Conservation (phyloP, 2,329 filamentous ascomycete species). For the Ophiostoma sp. region DNA sequence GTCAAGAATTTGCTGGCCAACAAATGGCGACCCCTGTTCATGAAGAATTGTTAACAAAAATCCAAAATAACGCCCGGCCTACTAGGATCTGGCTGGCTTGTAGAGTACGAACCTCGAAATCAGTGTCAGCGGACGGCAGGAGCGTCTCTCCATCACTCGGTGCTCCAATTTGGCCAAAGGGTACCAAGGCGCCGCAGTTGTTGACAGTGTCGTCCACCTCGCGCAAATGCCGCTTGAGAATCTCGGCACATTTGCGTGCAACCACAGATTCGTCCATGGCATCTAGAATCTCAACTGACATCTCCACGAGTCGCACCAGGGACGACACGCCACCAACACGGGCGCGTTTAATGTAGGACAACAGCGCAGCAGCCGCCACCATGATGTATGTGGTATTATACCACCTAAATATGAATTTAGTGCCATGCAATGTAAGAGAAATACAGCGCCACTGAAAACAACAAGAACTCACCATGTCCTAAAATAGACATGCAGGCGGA, state of each 20-base stretch:
- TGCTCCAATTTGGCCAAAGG: background rate
- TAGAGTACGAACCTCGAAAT: background rate
- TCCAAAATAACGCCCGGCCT: no score
- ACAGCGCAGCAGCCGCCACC: background rate
- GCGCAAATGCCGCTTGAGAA: background rate
- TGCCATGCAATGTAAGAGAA: no score
- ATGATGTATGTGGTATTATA: background rate
- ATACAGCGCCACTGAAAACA: background rate
- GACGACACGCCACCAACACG: background rate
- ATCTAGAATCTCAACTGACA: background rate
- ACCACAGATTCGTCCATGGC: constrained; percentile 1
- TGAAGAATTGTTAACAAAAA: background rate
- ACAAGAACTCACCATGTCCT: background rate
- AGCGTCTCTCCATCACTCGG: background rate
- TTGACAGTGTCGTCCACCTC: background rate
- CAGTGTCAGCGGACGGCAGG: background rate
- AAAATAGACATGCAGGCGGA: background rate
- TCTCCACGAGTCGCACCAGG: background rate
- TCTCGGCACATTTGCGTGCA: background rate
- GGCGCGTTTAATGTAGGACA: background rate
- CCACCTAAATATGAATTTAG: background rate
- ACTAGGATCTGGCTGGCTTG: no score
- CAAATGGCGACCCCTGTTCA: background rate
- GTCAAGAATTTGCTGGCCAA: background rate
- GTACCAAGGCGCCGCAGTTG: background rate